Evolutionary conservation across 2,329 filamentous ascomycete species (phyloP).

Genomic region (Mycosphaerella arachidis): DNA sequence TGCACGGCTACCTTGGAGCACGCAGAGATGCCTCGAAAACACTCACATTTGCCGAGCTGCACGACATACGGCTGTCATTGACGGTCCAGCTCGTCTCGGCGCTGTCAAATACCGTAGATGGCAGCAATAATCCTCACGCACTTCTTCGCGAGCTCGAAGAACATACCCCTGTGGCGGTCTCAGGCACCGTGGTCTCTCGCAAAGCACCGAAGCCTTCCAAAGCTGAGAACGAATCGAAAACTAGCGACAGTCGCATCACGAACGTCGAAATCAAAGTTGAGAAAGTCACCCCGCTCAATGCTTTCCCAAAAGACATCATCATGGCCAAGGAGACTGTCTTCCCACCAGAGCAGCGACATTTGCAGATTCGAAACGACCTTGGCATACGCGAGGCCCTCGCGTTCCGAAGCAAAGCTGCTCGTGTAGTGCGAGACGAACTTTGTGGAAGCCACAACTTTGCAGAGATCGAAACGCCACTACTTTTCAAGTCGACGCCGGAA

Average conservation of each 20-base stretch:
- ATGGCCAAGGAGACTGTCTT: constrained; percentile 71
- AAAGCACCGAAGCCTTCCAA: constrained; percentile 32
- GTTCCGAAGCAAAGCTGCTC: constrained; percentile 61
- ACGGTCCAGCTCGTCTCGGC: constrained; percentile 35
- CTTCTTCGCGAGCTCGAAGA: constrained; percentile 23
- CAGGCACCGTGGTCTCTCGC: constrained; percentile 46
- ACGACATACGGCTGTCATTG: constrained; percentile 40
- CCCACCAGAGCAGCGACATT: constrained; percentile 68
- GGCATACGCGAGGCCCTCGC: constrained; percentile 63
- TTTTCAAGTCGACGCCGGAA: constrained; percentile 97
- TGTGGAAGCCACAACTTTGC: constrained; percentile 55
- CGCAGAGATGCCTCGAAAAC: constrained; percentile 63
- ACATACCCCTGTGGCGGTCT: constrained; percentile 53
- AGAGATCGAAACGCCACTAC: constrained; percentile 84
- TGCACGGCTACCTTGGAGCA: constrained; percentile 69
- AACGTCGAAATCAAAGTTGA: constrained; percentile 49
- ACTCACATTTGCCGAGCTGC: constrained; percentile 64
- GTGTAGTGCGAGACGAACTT: constrained; percentile 53
- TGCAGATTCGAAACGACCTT: constrained; percentile 75
- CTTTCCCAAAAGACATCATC: constrained; percentile 70
- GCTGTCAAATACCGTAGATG: constrained; percentile 23
- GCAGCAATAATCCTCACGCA: constrained; percentile 24
- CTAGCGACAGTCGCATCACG: constrained; percentile 10
- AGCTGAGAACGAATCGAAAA: background rate
- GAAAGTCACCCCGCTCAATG: constrained; percentile 63